Conservation (phyloP, 331 rosid genomes). For the Rosa hybrid region DNA sequence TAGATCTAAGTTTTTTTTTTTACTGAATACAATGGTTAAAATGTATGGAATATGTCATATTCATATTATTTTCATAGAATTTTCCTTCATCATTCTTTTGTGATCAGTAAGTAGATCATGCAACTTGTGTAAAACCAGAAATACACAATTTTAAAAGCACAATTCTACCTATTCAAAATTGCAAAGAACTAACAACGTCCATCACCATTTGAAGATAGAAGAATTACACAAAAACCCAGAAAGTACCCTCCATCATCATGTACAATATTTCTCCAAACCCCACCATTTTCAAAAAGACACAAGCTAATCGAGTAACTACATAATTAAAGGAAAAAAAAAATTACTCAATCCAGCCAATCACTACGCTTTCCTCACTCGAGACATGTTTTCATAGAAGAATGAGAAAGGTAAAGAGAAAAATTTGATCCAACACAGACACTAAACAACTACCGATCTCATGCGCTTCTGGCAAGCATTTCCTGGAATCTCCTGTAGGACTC, state of each 20-base stretch:
- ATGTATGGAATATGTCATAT: background rate
- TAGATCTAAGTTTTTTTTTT: background rate
- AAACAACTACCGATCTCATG: constrained; percentile 33
- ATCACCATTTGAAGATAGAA: constrained; percentile 26
- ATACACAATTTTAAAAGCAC: background rate
- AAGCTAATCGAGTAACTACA: constrained; percentile 22
- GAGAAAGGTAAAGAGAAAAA: constrained; percentile 10
- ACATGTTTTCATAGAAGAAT: constrained; percentile 17
- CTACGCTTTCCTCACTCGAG: constrained; percentile 28
- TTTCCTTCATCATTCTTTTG: background rate
- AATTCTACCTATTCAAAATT: background rate
- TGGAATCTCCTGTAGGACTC: constrained; percentile 85
- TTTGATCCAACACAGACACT: background rate
- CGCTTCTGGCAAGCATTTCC: constrained; percentile 89
- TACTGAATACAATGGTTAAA: background rate
- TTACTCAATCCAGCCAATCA: constrained; percentile 19
- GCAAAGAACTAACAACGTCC: constrained; percentile 3
- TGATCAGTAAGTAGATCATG: constrained; percentile 17
- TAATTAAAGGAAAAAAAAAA: background rate
- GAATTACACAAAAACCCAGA: constrained; percentile 55
- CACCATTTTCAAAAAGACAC: constrained; percentile 34
- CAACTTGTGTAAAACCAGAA: background rate
- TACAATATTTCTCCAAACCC: constrained; percentile 43
- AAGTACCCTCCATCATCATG: constrained; percentile 26
- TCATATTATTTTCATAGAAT: background rate